These are phyloP conservation scores for Candida golubevii DNA, from an alignment of 805 yeast species.

Conservation along the genomic window DNA sequence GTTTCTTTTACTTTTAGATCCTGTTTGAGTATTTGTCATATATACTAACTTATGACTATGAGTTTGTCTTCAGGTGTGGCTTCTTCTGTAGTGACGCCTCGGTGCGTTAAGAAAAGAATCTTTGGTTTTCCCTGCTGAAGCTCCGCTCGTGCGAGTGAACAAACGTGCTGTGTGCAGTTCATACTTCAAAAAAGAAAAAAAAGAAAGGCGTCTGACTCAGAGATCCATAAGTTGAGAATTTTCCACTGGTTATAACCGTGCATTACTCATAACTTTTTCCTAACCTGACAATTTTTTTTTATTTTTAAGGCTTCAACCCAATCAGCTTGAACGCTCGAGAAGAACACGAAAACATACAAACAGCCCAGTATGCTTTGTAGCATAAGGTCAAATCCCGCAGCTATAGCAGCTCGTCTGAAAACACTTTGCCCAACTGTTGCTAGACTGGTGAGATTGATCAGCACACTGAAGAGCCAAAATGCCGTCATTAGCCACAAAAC, in stretches of 20 bases:
- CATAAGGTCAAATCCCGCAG: constrained; percentile 12
- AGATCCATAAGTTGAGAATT: constrained; percentile 3
- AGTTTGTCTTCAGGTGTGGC: too few species aligned
- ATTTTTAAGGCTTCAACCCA: not conserved
- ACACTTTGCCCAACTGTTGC: constrained; percentile 9
- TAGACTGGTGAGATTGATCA: constrained; percentile 24
- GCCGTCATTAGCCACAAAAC: constrained; percentile 24
- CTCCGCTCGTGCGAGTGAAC: constrained; percentile 9
- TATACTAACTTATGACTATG: too few species aligned
- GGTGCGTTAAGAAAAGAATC: too few species aligned
- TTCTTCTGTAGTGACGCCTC: too few species aligned
- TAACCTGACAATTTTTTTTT: not conserved
- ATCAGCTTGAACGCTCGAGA: not conserved
- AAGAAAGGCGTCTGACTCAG: constrained; percentile 10
- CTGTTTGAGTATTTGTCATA: too few species aligned
- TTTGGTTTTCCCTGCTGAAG: too few species aligned
- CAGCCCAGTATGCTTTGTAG: constrained; percentile 14
- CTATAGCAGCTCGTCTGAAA: constrained; percentile 10
- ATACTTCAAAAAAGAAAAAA: constrained; percentile 3
- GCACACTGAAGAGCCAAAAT: constrained; percentile 27
- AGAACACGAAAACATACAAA: not conserved
- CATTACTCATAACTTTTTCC: not conserved
- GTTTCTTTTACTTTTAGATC: too few species aligned
- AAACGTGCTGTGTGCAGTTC: constrained; percentile 2
- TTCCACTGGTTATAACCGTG: not conserved